A percentile compares a stretch with the other conserved stretches of the same genome.
These are phyloP conservation scores for Carnegiea gigantea DNA, from an alignment of 179 eudicot species.

Conservation along the genomic window DNA sequence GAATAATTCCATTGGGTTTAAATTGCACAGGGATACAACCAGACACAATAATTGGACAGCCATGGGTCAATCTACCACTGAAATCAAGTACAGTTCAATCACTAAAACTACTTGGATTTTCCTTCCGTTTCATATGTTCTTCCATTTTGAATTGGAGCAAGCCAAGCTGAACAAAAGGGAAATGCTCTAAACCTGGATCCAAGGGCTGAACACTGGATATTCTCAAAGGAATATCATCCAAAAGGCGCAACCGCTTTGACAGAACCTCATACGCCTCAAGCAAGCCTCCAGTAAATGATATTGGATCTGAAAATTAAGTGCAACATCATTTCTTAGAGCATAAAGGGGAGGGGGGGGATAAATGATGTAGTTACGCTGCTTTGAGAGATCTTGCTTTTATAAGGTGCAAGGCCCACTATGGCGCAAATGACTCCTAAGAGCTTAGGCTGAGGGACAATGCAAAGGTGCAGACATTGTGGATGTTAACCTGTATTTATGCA, in stretches of 20 bases:
- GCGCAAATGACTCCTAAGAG: neutral
- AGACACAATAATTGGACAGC: neutral
- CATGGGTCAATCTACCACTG: neutral
- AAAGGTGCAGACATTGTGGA: neutral
- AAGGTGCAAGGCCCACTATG: neutral
- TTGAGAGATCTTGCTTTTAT: slow-evolving; percentile 1
- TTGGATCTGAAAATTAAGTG: slow-evolving; percentile 55
- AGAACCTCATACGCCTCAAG: slow-evolving; percentile 64
- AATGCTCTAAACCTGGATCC: slow-evolving; percentile 68
- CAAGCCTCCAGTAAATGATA: slow-evolving; percentile 51
- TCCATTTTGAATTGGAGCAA: neutral
- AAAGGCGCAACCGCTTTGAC: slow-evolving; percentile 70
- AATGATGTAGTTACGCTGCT: neutral
- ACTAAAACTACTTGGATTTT: neutral
- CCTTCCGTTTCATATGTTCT: neutral
- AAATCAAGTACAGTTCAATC: neutral
- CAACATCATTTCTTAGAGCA: neutral
- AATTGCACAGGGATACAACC: neutral
- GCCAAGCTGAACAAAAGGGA: slow-evolving; percentile 1
- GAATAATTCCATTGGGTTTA: neutral
- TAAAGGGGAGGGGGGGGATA: neutral
- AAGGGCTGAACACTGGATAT: slow-evolving; percentile 91
- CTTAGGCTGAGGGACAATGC: neutral
- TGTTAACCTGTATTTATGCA: neutral
- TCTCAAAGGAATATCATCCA: slow-evolving; percentile 79